Evolutionary conservation across 768 basidiomycete species (phyloP).

Genomic region (Leccinum longicurvipes): DNA sequence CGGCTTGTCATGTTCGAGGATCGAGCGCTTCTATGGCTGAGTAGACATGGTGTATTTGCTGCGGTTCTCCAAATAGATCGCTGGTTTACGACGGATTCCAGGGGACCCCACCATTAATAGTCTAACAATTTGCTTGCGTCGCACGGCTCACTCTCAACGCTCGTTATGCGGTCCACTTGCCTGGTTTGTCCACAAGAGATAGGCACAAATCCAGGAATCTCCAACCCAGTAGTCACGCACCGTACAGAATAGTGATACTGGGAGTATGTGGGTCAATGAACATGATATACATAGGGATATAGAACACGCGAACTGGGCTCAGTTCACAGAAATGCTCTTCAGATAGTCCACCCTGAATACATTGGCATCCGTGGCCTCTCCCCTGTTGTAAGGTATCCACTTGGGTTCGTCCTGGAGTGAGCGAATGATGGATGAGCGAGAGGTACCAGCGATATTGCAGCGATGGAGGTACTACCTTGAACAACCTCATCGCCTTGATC

Average conservation of each 20-base stretch:
- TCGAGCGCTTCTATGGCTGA: no score
- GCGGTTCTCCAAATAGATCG: no score
- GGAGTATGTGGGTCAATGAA: neutral
- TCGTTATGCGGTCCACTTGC: no score
- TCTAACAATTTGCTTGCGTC: no score
- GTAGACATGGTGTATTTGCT: no score
- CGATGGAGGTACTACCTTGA: slow-evolving; percentile 55
- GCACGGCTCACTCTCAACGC: no score
- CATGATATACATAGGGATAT: neutral
- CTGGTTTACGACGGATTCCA: no score
- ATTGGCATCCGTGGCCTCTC: slow-evolving; percentile 59
- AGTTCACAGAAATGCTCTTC: slow-evolving; percentile 41
- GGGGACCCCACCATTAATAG: no score
- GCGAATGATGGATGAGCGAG: neutral
- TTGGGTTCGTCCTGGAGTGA: slow-evolving; percentile 80
- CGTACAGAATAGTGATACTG: neutral
- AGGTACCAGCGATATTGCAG: neutral
- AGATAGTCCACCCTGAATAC: slow-evolving; percentile 61
- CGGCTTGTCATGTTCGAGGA: neutral
- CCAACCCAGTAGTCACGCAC: no score
- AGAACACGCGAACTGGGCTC: neutral
- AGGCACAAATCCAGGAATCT: no score
- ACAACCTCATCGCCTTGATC: slow-evolving; percentile 78
- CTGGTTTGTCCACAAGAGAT: no score
- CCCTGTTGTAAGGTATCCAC: slow-evolving; percentile 78